These are phyloP conservation scores for Aureobasidium pullulans DNA, from an alignment of 2,329 filamentous ascomycete species.

Conservation along the genomic window DNA sequence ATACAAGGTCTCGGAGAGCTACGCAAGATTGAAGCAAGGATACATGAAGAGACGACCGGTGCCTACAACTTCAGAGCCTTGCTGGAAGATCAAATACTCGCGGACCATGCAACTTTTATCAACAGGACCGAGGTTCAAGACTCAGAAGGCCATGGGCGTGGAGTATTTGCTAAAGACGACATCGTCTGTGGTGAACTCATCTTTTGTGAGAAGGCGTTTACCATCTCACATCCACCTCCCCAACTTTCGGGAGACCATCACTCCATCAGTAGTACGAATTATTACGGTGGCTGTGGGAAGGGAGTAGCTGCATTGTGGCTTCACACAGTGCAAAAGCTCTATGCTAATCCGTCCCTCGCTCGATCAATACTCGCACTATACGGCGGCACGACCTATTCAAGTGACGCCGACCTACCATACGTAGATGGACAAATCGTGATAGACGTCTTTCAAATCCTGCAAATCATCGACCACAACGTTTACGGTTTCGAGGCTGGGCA, in stretches of 20 bases:
- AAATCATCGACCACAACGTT: not conserved
- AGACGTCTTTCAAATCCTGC: not conserved
- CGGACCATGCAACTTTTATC: conserved; percentile 20
- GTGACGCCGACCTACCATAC: not conserved
- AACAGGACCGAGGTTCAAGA: not conserved
- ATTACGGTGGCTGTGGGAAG: not conserved
- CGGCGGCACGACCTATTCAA: not conserved
- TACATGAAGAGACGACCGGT: conserved; percentile 12
- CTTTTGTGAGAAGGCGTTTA: conserved; percentile 21
- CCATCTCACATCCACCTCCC: conserved; percentile 9
- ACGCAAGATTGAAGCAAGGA: not conserved
- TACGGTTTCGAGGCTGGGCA: not conserved
- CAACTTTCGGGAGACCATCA: not conserved
- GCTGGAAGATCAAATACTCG: not conserved
- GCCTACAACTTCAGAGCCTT: conserved; percentile 20
- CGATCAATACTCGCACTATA: not conserved
- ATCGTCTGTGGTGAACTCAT: conserved; percentile 8
- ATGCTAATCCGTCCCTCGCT: not conserved
- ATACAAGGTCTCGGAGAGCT: not conserved
- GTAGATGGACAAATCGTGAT: not conserved
- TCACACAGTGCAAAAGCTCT: not conserved
- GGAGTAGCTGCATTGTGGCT: not conserved
- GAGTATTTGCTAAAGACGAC: not conserved
- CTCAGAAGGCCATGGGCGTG: not conserved
- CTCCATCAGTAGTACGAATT: not conserved